phyloP scores from a whole-genome alignment of 805 yeast genomes.

The Saccharomycopsis babjevae region DNA sequence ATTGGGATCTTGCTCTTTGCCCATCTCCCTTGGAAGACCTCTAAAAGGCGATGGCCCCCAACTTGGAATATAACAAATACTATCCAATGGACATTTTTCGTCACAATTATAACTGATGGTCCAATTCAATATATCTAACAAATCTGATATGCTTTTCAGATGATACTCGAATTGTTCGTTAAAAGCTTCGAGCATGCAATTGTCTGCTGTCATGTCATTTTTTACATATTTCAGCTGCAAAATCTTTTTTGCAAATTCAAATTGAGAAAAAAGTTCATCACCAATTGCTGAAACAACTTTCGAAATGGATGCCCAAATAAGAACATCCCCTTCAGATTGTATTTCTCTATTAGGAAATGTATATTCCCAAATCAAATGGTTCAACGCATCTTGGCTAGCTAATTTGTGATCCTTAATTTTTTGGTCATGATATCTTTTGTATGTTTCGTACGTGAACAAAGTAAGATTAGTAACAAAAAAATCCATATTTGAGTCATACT shows the following conservation, averaged over 20 bases:
- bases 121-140: slow-evolving; percentile 32
- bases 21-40: not conserved
- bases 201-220: slow-evolving; percentile 4
- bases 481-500: slow-evolving; percentile 14
- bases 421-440: slow-evolving; percentile 31
- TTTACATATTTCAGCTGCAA: slow-evolving; percentile 20
- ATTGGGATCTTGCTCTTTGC: slow-evolving; percentile 1
- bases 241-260: slow-evolving; percentile 25
- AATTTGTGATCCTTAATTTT: slow-evolving; percentile 12
- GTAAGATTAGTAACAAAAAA: slow-evolving; percentile 30
- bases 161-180: slow-evolving; percentile 15
- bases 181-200: slow-evolving; percentile 16
- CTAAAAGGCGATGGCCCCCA: slow-evolving; percentile 53
- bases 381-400: slow-evolving; percentile 23
- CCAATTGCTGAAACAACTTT: slow-evolving; percentile 32
- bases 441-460: slow-evolving; percentile 32
- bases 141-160: slow-evolving; percentile 9
- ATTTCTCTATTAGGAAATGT: slow-evolving; percentile 33
- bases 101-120: slow-evolving; percentile 34
- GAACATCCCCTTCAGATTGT: slow-evolving; percentile 31
- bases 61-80: slow-evolving; percentile 46
- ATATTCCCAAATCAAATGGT: slow-evolving; percentile 36
- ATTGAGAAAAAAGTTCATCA: slow-evolving; percentile 28
- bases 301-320: slow-evolving; percentile 41
- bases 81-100: slow-evolving; percentile 34